A percentile compares a stretch with the other conserved stretches of the same genome.
phyloP scores from a whole-genome alignment of 192 early-diverging fungal genomes.

The Rhizophagus clarus region DNA sequence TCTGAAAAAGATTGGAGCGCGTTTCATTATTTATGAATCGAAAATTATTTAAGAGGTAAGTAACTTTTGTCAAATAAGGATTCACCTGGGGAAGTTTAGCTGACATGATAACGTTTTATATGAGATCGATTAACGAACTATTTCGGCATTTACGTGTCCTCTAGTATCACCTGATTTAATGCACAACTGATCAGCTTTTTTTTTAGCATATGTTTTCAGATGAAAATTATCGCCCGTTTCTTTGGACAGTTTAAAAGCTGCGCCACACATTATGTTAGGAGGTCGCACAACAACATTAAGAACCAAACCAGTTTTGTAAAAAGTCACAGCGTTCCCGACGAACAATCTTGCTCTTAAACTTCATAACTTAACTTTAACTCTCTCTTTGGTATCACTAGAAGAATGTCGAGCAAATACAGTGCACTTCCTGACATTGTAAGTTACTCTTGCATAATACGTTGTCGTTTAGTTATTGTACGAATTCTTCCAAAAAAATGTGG shows the following conservation, averaged over 20 bases:
- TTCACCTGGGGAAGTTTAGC: conserved; percentile 5
- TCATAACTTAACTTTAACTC: neutral
- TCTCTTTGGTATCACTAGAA: conserved; percentile 16
- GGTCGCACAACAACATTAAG: no score
- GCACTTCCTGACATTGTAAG: conserved; percentile 79
- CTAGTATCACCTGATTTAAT: no score
- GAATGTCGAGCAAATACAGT: conserved; percentile 71
- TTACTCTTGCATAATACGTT: neutral
- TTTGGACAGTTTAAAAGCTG: no score
- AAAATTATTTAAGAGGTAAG: neutral
- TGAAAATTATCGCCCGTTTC: no score
- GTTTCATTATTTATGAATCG: neutral
- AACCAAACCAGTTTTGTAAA: neutral
- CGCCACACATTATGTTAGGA: no score
- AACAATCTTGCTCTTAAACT: neutral
- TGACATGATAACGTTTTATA: neutral
- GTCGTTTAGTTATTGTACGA: neutral
- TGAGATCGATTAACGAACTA: no score
- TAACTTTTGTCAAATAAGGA: neutral
- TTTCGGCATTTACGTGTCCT: no score
- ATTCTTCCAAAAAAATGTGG: neutral
- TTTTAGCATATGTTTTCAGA: no score
- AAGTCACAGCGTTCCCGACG: neutral
- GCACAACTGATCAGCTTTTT: no score
- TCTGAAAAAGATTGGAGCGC: conserved; percentile 46